Evolutionary conservation across 2,329 filamentous ascomycete genomes (phyloP), one percentile per base, ranked within the genome.

Genomic region (Aspergillus proliferans): DNA sequence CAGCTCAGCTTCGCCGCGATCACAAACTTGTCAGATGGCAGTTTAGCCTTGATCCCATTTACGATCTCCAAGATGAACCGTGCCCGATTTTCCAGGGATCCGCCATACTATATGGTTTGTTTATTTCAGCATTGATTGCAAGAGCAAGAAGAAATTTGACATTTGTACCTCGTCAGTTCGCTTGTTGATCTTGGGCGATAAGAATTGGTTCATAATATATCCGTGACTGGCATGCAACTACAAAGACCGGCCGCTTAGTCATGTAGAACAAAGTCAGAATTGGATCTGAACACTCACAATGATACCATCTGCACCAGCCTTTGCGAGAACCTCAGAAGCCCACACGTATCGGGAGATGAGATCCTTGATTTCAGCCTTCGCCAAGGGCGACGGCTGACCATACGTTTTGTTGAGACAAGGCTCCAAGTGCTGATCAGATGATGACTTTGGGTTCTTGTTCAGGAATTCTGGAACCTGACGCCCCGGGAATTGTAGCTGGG

Each of bases 401-500:
- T 58, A 57, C 3, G 51, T 45, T 12, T 55, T 53, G 18, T 51
- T 50, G 9, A 51, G 36, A 30, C 52, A 57, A 33, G 58, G 49
- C 4, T 45, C 36, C 9, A 61, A 44, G 24, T 59, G 58, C 41
- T 54, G 50, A 30, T 52, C 55, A 6, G 55, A 57, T 6, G 58
- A 53, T 6, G 58, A 59, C 26, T 59, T 57, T 3, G 58, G 58
- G n/a, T 52, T 50, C 15, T 47, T 28, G 39, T 61, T 59, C 42
- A 61, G 22, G 21, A 55, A 55, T 24, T 58, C 58, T 3, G 55
- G 52, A 14, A 58, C 57, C 45, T 61, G 58, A 15, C 58, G 52
- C 26, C 58, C 58, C 1, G 58, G 58, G 39, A 59, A 59, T 36
- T 57, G 55, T 15, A 61, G 44, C 43, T 61, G 58, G 3, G 56